Evolutionary conservation across 495 filamentous ascomycete species (phyloP), one percentile per base, ranked within the genome.

Genomic region (Aspergillus sclerotiicarbonarius): DNA sequence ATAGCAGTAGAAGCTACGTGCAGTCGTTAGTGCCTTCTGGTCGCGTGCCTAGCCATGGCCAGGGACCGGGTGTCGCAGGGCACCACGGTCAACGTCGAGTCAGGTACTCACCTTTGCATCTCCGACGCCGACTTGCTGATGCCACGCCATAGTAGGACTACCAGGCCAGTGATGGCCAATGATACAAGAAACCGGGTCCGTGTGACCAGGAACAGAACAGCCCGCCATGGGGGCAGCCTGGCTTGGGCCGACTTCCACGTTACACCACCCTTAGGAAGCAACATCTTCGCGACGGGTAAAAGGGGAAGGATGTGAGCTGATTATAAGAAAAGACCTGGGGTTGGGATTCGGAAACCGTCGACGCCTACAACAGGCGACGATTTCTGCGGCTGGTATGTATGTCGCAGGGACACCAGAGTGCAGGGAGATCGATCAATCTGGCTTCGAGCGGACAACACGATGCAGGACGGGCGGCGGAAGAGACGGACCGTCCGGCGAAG

Each of bases 221-320:
- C 89, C 76, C 90, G 83, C 62, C 87, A 86, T 57, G 92, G 91
- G 4, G 92, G 93, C 62, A 98, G 77, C 57, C 86, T 81, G 62
- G 90, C 81, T 74, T 81, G 87, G 53, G 95, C 85, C 62, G 91
- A 89, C 79, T 96, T 96, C 90, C 93, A 97, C 71, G 82, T 94
- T 68, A 95, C 83, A 73, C 90, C 90, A 72, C 89, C 89, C 74
- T 95, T 96, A 52, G 90, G 89, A 62, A 94, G 81, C 71, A 96
- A 77, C 87, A 90, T 90, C 46, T 31, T 65, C 21, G 35, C 39
- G 43, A 29, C n/a, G 18, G 52, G 51, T 31, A 56, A n/a, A 29
- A 12, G 49, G 45, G 61, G 52, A 33, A 45, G 41, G 49, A 45
- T 46, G 39, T 30, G 46, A 35, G 54, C 30, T 30, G 50, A 50